Evolutionary conservation across 805 yeast species (phyloP), one percentile per base, ranked within the genome.

Genomic region (Yarrowia sp.): DNA sequence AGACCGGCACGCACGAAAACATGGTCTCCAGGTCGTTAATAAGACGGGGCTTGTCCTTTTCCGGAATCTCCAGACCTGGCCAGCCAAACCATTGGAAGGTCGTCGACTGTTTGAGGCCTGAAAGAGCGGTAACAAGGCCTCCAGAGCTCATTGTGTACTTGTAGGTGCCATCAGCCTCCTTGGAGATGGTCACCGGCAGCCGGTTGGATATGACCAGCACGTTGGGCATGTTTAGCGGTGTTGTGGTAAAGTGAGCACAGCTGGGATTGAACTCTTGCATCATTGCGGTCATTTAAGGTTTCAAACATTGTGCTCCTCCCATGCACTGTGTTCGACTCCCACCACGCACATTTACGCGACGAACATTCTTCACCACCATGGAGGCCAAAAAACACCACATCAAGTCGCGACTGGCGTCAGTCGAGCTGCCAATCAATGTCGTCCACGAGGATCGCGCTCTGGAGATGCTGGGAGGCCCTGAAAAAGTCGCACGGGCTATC

Each of bases 71-170:
- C 73, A 92, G 77, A 10, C 93, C 96, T 1, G 98, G 97, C 99
- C 99, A 95, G 14, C 99, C 99, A 72, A 90, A 86, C 99, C 99
- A 95, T 74, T 92, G 95, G 77, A 92, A 92, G 57, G 88, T 87
- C 9, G 90, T 85, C 2, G 87, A 78, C 72, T 89, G 89, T 75
- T 90, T 90, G 64, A 95, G 78, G 0, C 98, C 98, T 72, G 92
- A 96, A 45, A 95, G 79, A 0, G 98, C 99, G 0, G 98, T 91
- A 28, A 96, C 99, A 57, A 95, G 83, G 1, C 99, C 99, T 32
- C 99, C 99, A 1, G 97, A 89, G 35, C 98, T 92, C 98, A 95
- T 90, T 57, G 86, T 77, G 75, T 93, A 95, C 66, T 85, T 86
- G 74, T 91, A 95, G 11, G 81, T 75, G 3, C 93, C 92, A 50